A percentile compares a stretch with the other conserved stretches of the same genome.
phyloP scores from a whole-genome alignment of 176 grass and related monocot genomes.

The Typha latifolia region DNA sequence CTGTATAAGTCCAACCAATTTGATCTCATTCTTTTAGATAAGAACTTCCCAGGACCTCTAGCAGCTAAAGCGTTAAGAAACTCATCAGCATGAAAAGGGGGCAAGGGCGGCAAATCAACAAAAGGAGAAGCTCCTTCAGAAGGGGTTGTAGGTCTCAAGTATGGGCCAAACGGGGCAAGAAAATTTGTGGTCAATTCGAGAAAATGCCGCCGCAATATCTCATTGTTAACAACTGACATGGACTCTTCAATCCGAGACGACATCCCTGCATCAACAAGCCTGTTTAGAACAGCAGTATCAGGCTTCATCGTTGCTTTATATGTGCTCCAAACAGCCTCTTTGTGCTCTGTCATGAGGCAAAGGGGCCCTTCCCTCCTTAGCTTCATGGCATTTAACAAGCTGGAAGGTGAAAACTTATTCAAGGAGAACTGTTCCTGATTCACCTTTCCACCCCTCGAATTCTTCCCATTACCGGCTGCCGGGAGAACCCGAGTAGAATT shows the following conservation, averaged over 20 bases:
- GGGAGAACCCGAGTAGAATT: slow-evolving; percentile 60
- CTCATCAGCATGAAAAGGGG: slow-evolving; percentile 67
- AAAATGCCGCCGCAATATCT: slow-evolving; percentile 91
- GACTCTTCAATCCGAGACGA: slow-evolving; percentile 85
- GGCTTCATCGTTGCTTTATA: slow-evolving; percentile 66
- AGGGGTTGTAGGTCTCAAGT: slow-evolving; percentile 70
- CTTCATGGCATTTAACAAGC: slow-evolving; percentile 77
- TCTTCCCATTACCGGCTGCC: slow-evolving; percentile 18
- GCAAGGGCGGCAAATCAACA: slow-evolving; percentile 58
- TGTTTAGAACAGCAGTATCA: slow-evolving; percentile 78
- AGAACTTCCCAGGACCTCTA: slow-evolving; percentile 95
- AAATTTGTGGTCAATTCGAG: slow-evolving; percentile 93
- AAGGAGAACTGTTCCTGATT: slow-evolving; percentile 65
- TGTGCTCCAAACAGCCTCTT: slow-evolving; percentile 80
- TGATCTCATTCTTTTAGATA: slow-evolving; percentile 92
- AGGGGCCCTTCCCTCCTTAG: slow-evolving; percentile 85
- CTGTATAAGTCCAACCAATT: slow-evolving; percentile 95
- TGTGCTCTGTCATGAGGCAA: slow-evolving; percentile 93
- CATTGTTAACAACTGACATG: slow-evolving; percentile 96
- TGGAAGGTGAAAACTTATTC: slow-evolving; percentile 77
- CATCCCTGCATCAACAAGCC: slow-evolving; percentile 64
- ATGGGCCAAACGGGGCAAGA: slow-evolving; percentile 89
- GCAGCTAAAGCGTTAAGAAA: slow-evolving; percentile 68
- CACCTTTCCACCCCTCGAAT: slow-evolving; percentile 36
- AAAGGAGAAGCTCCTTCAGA: slow-evolving; percentile 71